Evolutionary conservation across 2,329 filamentous ascomycete genomes (phyloP).

Genomic region (Cercospora nicotianae): DNA sequence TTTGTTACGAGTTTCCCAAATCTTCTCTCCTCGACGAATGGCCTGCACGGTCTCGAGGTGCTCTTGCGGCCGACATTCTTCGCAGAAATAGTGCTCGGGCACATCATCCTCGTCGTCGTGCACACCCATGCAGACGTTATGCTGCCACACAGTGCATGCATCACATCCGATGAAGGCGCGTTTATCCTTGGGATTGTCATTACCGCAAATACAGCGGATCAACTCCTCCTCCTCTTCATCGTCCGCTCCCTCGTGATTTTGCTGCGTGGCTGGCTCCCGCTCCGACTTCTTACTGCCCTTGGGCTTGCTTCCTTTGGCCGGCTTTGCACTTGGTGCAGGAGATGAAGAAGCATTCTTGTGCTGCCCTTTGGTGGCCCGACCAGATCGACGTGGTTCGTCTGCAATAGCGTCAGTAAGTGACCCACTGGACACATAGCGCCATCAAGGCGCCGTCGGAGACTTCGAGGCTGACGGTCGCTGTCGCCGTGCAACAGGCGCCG

Average conservation of each 20-base stretch:
- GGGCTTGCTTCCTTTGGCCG: constrained; percentile 35
- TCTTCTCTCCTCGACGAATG: constrained; percentile 76
- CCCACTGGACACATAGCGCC: neutral
- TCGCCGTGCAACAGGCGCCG: neutral
- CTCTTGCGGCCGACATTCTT: constrained; percentile 79
- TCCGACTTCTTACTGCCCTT: constrained; percentile 47
- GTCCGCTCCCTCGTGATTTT: constrained; percentile 53
- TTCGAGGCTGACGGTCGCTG: neutral
- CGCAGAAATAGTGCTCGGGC: constrained; percentile 86
- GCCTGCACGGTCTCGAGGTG: constrained; percentile 79
- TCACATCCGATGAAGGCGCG: constrained; percentile 97
- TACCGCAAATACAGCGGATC: constrained; percentile 91
- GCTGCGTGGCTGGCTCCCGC: constrained; percentile 37
- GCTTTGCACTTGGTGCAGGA: constrained; percentile 39
- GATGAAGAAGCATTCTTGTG: constrained; percentile 79
- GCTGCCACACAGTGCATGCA: constrained; percentile 89
- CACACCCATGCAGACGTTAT: constrained; percentile 93
- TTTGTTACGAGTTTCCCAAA: constrained; percentile 64
- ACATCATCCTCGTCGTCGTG: constrained; percentile 72
- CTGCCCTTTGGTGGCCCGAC: constrained; percentile 94
- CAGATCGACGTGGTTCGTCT: constrained; percentile 89
- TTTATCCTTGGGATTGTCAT: constrained; percentile 79
- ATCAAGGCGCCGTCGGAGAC: neutral
- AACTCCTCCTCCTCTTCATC: constrained; percentile 53
- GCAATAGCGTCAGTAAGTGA: constrained; percentile 26